A percentile compares a stretch with the other conserved stretches of the same genome.
Evolutionary conservation across 2,329 filamentous ascomycete species (phyloP).

Genomic region (Pseudogymnoascus pannorum): DNA sequence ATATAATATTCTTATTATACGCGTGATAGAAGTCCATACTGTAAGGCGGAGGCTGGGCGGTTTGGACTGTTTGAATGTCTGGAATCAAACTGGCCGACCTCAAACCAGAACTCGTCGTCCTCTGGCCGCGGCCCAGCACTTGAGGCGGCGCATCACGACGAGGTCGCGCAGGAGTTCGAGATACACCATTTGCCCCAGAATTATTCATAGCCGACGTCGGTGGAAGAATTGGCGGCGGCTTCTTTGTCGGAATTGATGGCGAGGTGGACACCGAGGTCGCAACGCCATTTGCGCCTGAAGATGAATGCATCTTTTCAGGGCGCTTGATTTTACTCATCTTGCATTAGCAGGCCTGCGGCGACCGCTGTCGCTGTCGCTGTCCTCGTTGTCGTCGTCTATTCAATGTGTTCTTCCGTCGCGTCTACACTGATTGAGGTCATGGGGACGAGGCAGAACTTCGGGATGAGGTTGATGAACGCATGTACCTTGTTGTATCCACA

Average conservation of each 20-base stretch:
- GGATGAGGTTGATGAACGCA: conserved; percentile 8
- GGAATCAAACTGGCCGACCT: conserved; percentile 41
- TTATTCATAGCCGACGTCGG: conserved; percentile 42
- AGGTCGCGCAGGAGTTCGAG: conserved; percentile 48
- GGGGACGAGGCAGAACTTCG: conserved; percentile 8
- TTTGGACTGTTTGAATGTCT: conserved; percentile 34
- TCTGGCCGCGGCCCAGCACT: conserved; percentile 39
- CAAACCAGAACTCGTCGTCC: conserved; percentile 41
- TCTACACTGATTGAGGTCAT: conserved; percentile 6
- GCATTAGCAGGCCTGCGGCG: conserved; percentile 5
- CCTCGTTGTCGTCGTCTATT: conserved; percentile 4
- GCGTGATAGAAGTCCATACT: conserved; percentile 33
- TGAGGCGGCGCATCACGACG: conserved; percentile 49
- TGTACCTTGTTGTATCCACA: conserved; percentile 8
- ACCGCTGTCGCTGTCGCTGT: conserved; percentile 3
- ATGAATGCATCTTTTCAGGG: conserved; percentile 8
- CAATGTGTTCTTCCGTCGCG: conserved; percentile 4
- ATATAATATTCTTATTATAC: conserved; percentile 11
- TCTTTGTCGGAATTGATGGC: conserved; percentile 46
- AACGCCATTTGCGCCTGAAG: conserved; percentile 7
- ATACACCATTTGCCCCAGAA: conserved; percentile 29
- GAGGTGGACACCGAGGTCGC: conserved; percentile 29
- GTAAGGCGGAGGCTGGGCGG: conserved; percentile 44
- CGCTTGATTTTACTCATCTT: conserved; percentile 11
- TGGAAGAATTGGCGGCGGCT: conserved; percentile 46